Evolutionary conservation across 345 rosid genomes (phyloP), one percentile per base, ranked within the genome.

Genomic region (Brassica nigra): DNA sequence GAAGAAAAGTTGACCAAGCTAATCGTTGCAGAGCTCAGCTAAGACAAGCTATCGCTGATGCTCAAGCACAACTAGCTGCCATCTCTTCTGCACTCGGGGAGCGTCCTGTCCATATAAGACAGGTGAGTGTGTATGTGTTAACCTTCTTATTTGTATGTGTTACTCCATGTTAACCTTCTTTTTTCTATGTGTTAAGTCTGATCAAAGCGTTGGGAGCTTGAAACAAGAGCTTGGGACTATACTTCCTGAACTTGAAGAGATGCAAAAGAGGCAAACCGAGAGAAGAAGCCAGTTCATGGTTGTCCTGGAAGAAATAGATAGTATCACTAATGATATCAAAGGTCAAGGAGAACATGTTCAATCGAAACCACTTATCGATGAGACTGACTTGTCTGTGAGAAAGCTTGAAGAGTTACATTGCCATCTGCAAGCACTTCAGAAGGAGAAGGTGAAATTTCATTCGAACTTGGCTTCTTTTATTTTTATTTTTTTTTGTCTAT

Each of bases 211-310:
- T 71, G 93, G 85, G 80, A 93, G 94, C 84, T 87, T 95, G 86
- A 93, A 90, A 78, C 91, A 89, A 77, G 99, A 95, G 84, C 91
- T 93, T 39, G 75, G 64, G 44, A 88, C 20, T 68, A 88, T 89
- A 74, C 85, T 91, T 80, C 97, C 97, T 29, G 95, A 89, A 59
- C 71, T 95, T 71, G 97, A 93, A 84, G 99, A 91, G 86, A 90
- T 95, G 97, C 84, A 77, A 69, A 91, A 88, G 81, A 87, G 91
- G 85, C 89, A 87, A 84, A 30, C 30, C 1, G 97, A 95, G 47
- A 85, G 99, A 86, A 90, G 89, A 82, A 85, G 89, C 76, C 97
- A 93, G 75, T 95, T 95, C 66, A 3, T 85, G 0, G 90, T 88
- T 71, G 91, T 93, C 75, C 30, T 86, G 8, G 90, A 87, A 58